These are phyloP conservation scores for Trypanosoma avium DNA, from an alignment of 208 protist species.

Conservation along the genomic window DNA sequence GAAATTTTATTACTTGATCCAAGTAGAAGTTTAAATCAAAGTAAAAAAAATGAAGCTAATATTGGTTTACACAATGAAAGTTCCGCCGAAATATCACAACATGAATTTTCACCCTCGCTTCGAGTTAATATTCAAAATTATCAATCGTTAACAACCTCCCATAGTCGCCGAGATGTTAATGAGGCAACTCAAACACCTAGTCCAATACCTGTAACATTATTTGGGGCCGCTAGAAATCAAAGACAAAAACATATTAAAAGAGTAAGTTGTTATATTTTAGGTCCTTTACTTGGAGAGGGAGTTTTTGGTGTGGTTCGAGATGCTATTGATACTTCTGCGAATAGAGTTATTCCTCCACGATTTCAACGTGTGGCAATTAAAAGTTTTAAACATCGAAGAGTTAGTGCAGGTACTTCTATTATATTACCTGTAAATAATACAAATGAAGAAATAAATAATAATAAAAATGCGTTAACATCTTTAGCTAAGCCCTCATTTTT, in stretches of 20 bases:
- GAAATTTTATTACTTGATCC: no score
- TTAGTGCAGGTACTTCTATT: background rate
- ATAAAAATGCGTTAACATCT: background rate
- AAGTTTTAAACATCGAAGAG: conserved; percentile 18
- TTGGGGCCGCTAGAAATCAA: conserved; percentile 37
- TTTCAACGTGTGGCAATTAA: conserved; percentile 32
- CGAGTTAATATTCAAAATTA: background rate
- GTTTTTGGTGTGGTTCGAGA: conserved; percentile 76
- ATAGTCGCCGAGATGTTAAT: background rate
- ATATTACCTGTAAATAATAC: background rate
- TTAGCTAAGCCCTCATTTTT: background rate
- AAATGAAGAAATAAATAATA: no score
- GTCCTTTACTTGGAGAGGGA: conserved; percentile 76
- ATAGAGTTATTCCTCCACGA: conserved; percentile 21
- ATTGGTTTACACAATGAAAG: no score
- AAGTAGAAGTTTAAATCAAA: no score
- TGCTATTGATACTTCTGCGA: conserved; percentile 61
- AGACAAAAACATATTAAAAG: conserved; percentile 82
- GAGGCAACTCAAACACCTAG: conserved; percentile 3
- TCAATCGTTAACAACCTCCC: background rate
- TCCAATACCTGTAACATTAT: conserved; percentile 48
- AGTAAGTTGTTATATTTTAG: conserved; percentile 81
- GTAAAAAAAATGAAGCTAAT: no score
- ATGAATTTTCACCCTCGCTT: background rate
- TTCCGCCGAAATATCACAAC: background rate